Base-by-base conservation (phyloP, 78 protist species). In the Reticulomyxa filosa region DNA sequence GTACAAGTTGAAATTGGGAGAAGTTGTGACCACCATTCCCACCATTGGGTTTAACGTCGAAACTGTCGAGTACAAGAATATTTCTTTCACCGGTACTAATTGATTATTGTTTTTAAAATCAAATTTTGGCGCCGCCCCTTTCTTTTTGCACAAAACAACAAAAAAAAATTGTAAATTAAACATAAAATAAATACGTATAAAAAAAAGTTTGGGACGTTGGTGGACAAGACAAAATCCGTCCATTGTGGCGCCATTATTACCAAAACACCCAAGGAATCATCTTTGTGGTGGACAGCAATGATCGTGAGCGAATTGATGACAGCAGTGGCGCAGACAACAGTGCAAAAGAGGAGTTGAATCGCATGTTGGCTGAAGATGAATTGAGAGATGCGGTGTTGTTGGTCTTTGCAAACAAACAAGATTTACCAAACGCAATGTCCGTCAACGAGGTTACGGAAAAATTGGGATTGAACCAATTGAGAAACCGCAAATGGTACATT, bases 381-480 rank as follows among this genome's bases (percentile, higher is more conserved):
- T 75, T 85, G 13, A 62, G 80, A 6, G 86, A 84, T n/a, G 84
- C 85, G 1, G 65, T 59, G 10, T 61, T 88, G 5, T 82, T 88
- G 4, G 79, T 88, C 38, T 81, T 84, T 25, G 95, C 95, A 39
- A 88, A 88, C 78, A 88, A 88, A 75, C 95, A 80, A 70, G 90
- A 84, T 66, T 51, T 89, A 56, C 96, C 96, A 68, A 80, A 83
- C 71, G 91, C 96, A 51, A 85, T 89, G 92, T 61, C 62, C 13
- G 90, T 84, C 5, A 86, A 86, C 30, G 92, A 89, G 65, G 78
- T 89, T 64, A 86, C 90, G n/a, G 92, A 89, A 65, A 77, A 80
- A 56, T 83, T 89, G 2, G 89, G 89, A 42, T 85, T 89, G 46
- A 86, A 83, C 83, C 46, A 76, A 4, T 78, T 90, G 29, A 80